A percentile compares a stretch with the other conserved stretches of the same genome.
phyloP scores from a whole-genome alignment of 163 green algal species.

The Chloromonas sp. region DNA sequence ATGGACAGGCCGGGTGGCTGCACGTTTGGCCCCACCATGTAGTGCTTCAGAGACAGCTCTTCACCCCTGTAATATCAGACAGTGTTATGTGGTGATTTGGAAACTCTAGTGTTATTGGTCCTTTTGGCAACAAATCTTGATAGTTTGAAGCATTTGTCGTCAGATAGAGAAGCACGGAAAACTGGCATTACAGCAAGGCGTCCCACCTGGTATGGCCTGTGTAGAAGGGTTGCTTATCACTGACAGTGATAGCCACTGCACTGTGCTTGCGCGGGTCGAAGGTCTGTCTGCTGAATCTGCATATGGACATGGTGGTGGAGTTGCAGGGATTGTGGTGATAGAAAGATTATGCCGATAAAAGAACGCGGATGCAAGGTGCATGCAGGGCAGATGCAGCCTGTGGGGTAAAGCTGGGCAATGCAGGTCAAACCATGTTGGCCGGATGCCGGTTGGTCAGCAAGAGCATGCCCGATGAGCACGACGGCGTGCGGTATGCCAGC shows the following conservation, averaged over 20 bases:
- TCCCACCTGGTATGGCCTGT: background rate
- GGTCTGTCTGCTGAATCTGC: background rate
- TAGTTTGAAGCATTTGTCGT: background rate
- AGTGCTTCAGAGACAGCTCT: conserved; percentile 4
- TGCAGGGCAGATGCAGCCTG: too few species aligned
- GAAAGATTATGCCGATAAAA: too few species aligned
- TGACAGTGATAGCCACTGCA: background rate
- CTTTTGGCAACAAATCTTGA: too few species aligned
- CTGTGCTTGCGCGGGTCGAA: conserved; percentile 8
- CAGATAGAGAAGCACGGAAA: background rate
- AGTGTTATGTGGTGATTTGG: too few species aligned
- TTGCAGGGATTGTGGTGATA: too few species aligned
- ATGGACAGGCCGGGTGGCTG: background rate
- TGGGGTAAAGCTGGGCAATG: too few species aligned
- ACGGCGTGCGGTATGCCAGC: too few species aligned
- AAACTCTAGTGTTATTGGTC: too few species aligned
- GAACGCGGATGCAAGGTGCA: too few species aligned
- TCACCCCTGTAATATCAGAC: background rate
- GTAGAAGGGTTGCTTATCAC: background rate
- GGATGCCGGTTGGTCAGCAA: too few species aligned
- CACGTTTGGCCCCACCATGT: background rate
- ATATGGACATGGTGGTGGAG: background rate
- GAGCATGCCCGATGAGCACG: too few species aligned
- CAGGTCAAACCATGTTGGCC: too few species aligned
- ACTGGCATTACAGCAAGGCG: background rate